Base-by-base conservation (phyloP, 805 yeast species). In the Saccharomyces kudriavzevii region DNA sequence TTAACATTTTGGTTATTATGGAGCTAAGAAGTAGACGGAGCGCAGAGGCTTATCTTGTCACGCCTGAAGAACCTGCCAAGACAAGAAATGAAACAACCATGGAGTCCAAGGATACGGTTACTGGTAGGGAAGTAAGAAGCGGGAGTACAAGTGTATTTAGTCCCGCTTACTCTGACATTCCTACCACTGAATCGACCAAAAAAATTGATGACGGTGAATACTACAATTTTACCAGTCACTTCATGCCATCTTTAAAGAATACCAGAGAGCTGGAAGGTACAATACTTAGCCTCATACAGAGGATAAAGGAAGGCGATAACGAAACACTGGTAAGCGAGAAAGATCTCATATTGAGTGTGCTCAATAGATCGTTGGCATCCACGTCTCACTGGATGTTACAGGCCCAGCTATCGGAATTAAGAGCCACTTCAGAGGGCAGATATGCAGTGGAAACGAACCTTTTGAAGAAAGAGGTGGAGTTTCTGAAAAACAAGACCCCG, bases 351-450 rank as follows among this genome's bases (percentile, higher is more conserved):
- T 54, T 66, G 0, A 53, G 57, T 29, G 55, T 67, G 9, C 54
- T 67, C 43, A 65, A 63, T 52, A 56, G 61, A 11, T 58, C 68
- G 5, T 49, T 67, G 49, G 60, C 63, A 20, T 60, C 70, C 5
- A 56, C 67, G 14, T 61, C 70, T 2, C 71, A 67, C 52, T 67
- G 68, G 68, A 60, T 67, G 25, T 52, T 67, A 22, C 71, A 67
- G 52, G 65, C 67, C 6, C 69, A 64, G 55, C 55, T 67, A 40
- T 52, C 61, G 20, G 62, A 60, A 48, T 54, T 66, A 49, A 54
- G 55, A 14, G 58, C 56, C 49, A 58, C 52, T n/a, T 52, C 51
- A 9, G 64, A 61, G 40, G 64, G 62, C 40, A 49, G 69, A 27
- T 59, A 57, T 30, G 56, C 56, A 8, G 67, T 65, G 5, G 69